A percentile compares a stretch with the other conserved stretches of the same genome.
phyloP scores from a whole-genome alignment of 2,329 filamentous ascomycete genomes.

The Sphaerulina populicola region DNA sequence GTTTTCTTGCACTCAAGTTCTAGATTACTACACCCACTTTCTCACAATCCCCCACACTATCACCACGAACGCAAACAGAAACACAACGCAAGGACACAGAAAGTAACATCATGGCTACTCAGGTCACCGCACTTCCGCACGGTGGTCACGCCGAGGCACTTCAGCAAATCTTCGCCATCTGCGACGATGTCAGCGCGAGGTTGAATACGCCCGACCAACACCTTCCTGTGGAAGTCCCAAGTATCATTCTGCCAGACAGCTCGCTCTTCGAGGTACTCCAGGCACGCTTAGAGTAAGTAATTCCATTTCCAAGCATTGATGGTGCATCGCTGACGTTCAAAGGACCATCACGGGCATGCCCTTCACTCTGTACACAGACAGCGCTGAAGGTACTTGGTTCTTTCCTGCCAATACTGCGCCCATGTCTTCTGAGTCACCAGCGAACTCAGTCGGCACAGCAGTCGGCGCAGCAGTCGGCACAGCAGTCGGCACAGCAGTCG shows the following conservation, averaged over 20 bases:
- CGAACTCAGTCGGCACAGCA: slow-evolving; percentile 5
- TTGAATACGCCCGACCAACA: slow-evolving; percentile 1
- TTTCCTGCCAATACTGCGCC: slow-evolving; percentile 1
- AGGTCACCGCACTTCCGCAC: slow-evolving; percentile 10
- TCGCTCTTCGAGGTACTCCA: slow-evolving; percentile 1
- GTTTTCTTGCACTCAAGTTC: background rate
- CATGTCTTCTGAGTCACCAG: slow-evolving; percentile 7
- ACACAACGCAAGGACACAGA: slow-evolving; percentile 4
- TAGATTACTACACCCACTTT: background rate
- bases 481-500: too few relatives aligned
- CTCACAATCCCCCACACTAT: slow-evolving; percentile 2
- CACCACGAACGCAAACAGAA: slow-evolving; percentile 2
- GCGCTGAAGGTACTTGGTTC: background rate
- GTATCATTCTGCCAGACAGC: slow-evolving; percentile 6
- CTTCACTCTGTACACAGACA: slow-evolving; percentile 3
- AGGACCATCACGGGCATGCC: background rate
- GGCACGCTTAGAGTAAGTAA: background rate
- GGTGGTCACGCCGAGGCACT: slow-evolving; percentile 4
- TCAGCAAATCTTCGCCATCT: slow-evolving; percentile 12
- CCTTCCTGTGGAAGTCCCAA: slow-evolving; percentile 5
- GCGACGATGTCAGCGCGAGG: slow-evolving; percentile 7
- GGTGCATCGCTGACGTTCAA: background rate
- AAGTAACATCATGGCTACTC: slow-evolving; percentile 18
- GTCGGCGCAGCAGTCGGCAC: background rate
- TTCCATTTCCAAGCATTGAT: background rate